A percentile compares a stretch with the other conserved stretches of the same genome.
phyloP scores from a whole-genome alignment of 495 filamentous ascomycete genomes.

The Tuber indicum region DNA sequence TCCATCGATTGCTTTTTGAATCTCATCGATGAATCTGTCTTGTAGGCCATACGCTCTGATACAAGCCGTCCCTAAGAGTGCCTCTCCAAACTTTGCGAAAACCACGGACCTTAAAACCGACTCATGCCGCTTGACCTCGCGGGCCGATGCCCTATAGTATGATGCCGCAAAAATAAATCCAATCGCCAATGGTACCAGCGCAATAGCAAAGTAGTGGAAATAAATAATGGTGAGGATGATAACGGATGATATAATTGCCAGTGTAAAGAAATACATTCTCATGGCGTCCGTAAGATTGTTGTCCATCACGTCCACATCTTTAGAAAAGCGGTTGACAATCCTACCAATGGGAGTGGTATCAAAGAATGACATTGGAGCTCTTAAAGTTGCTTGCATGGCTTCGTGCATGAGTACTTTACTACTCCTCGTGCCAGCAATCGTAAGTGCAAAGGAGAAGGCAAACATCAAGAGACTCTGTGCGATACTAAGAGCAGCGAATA shows the following conservation, averaged over 20 bases:
- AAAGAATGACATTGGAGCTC: slow-evolving; percentile 95
- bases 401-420: slow-evolving; percentile 74
- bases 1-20: slow-evolving; percentile 67
- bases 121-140: slow-evolving; percentile 92
- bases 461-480: slow-evolving; percentile 74
- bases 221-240: slow-evolving; percentile 84
- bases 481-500: slow-evolving; percentile 72
- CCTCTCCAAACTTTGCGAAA: slow-evolving; percentile 88
- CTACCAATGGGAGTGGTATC: slow-evolving; percentile 94
- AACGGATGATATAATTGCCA: slow-evolving; percentile 59
- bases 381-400: slow-evolving; percentile 73
- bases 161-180: slow-evolving; percentile 75
- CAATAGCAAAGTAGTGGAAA: slow-evolving; percentile 91
- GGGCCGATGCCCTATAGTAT: slow-evolving; percentile 85
- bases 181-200: slow-evolving; percentile 70
- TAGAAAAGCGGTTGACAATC: slow-evolving; percentile 94
- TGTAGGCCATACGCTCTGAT: slow-evolving; percentile 85
- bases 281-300: slow-evolving; percentile 85
- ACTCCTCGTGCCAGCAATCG: slow-evolving; percentile 70
- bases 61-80: slow-evolving; percentile 69
- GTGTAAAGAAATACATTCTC: slow-evolving; percentile 83
- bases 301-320: slow-evolving; percentile 93
- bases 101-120: slow-evolving; percentile 76
- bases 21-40: slow-evolving; percentile 60
- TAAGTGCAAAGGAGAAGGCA: slow-evolving; percentile 58